Base-by-base conservation (phyloP, 306 rosid species). In the Datisca glomerata region DNA sequence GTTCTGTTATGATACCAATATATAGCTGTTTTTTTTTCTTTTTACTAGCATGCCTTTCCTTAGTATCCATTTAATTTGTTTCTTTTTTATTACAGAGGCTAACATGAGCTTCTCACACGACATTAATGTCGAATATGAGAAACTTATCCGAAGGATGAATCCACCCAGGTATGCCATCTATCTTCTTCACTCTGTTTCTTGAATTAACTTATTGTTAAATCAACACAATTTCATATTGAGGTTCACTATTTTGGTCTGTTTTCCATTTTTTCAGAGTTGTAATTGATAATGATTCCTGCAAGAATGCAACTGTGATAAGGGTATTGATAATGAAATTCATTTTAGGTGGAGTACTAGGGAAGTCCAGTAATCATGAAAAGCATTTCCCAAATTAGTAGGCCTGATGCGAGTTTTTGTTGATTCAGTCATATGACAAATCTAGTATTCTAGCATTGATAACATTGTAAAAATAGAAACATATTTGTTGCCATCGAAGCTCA, bases 121-220 rank as follows among this genome's bases (percentile, higher is more conserved):
- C 70, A 84, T 75, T 80, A 91, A 80, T 59, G 91, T 71, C 61
- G 98, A 89, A 44, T 89, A 77, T 67, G 93, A 61, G 64, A 89
- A 89, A 60, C 80, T 89, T 49, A 70, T 85, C 57, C 57, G 91
- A 56, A 72, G 98, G 75, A 48, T 89, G 95, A 80, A 89, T 63
- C 93, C 95, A 35, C 95, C 98, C 27, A 78, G 77, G 77, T 71
- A 23, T 39, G 24, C n/a, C 36, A 14, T 34, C 43, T 47, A 31
- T 39, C 7, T 20, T 44, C 24, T 14, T 15, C 21, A 28, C 63
- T 25, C 17, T 25, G 37, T 38, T 43, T 24, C 24, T 56, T 28
- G 14, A 24, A 28, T 12, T 44, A 1, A 33, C 18, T 55, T 58
- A 37, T 33, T 16, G 50, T 17, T 28, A 7, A 18, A 45, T 64